Percentiles rank a stretch among this genome's conserved stretches.
phyloP scores from a whole-genome alignment of 139 green algal species.

The Chlamydomonas schloesseri region DNA sequence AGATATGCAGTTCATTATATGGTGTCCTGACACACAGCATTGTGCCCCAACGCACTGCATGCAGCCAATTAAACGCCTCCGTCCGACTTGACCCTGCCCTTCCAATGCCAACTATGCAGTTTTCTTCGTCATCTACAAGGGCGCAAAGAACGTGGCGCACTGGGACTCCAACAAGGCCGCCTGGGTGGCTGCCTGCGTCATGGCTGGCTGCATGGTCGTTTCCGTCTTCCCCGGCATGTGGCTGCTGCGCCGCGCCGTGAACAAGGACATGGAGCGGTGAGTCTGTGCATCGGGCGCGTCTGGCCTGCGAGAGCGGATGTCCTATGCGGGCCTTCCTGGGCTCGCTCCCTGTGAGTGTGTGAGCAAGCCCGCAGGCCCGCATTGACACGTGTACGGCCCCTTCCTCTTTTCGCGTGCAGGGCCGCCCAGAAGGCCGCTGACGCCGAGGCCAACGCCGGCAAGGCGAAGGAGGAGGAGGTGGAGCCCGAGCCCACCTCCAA shows the following conservation, averaged over 20 bases:
- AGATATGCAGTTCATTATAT: too few species aligned
- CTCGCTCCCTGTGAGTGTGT: too few species aligned
- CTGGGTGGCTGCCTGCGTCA: slow-evolving; percentile 37
- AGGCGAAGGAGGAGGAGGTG: not conserved
- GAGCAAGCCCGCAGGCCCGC: too few species aligned
- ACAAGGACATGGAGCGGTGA: slow-evolving; percentile 21
- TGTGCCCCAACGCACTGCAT: too few species aligned
- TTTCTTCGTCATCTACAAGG: slow-evolving; percentile 70
- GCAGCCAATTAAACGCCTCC: too few species aligned
- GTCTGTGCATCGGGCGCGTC: too few species aligned
- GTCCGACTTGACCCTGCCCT: too few species aligned
- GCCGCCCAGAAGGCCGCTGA: slow-evolving; percentile 29
- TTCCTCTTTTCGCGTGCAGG: too few species aligned
- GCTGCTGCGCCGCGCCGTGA: slow-evolving; percentile 1
- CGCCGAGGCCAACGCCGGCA: slow-evolving; percentile 21
- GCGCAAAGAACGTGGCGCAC: slow-evolving; percentile 43
- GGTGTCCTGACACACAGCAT: too few species aligned
- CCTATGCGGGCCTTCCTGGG: too few species aligned
- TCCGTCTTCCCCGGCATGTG: not conserved
- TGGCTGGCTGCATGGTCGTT: not conserved
- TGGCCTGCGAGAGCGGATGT: too few species aligned
- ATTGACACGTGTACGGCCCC: too few species aligned
- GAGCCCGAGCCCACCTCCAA: slow-evolving; percentile 7
- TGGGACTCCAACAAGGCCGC: slow-evolving; percentile 40
- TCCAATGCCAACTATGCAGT: not conserved